Evolutionary conservation across 192 early-diverging fungal species (phyloP), one percentile per base, ranked within the genome.

Genomic region (Coemansia sp.): DNA sequence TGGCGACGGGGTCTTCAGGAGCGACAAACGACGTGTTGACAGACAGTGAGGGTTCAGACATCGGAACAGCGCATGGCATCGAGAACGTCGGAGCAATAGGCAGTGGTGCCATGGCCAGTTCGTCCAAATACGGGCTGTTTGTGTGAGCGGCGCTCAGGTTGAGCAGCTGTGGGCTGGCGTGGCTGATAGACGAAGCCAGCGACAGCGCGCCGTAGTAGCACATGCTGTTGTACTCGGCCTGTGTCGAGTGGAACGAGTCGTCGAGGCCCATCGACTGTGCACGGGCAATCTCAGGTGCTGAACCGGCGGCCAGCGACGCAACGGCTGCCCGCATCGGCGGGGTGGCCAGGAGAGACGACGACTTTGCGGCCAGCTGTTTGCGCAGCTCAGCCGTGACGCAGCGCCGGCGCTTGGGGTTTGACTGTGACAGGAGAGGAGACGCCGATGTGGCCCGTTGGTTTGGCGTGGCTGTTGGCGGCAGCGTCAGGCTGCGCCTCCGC

Each of bases 301-400:
- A 42, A 10, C 44, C 23, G 5, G 66, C 34, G 3, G 42, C 56
- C 7, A 37, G 44, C 3, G 57, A n/a, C 36, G 34, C 22, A 21
- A 48, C 2, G 15, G 46, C 49, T 22, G 58, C 26, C 5, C 38
- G 58, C 21, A 47, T 56, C n/a, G 60, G 68, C 31, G 65, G 68
- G 12, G 68, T 59, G 10, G 59, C 59, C 19, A 70, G 54, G 14
- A 75, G 64, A 34, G 31, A 34, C 12, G 69, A 60, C 0, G 68
- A 59, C 61, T 70, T 77, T n/a, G 75, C 70, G 1, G 70, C 75
- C 50, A 77, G 65, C 61, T 77, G 75, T 48, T 71, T 71, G 75
- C 75, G 75, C 69, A 77, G 62, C 17, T 77, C 75, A 34, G 48
- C 61, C 23, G 75, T 77, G 37, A 72, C 68, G 59, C 75, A 77